These are phyloP conservation scores for Trametes pubescens DNA, from an alignment of 1,284 basidiomycete species.

Conservation along the genomic window DNA sequence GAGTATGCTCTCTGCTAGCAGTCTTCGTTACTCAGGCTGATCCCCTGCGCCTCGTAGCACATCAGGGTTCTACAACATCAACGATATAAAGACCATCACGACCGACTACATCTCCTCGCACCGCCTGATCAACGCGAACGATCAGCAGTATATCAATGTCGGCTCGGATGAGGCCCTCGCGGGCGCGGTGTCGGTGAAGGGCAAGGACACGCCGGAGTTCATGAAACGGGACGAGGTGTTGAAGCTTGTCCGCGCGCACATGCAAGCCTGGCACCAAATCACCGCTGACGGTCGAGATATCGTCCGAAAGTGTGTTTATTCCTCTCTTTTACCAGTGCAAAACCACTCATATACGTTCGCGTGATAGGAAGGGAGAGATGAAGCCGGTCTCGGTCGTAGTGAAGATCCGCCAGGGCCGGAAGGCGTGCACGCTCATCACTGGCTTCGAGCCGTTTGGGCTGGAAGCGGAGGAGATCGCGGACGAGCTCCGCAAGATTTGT, in stretches of 20 bases:
- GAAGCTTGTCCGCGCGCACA: slow-evolving; percentile 60
- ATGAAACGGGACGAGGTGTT: slow-evolving; percentile 76
- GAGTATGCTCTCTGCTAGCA: slow-evolving; percentile 50
- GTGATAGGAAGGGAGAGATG: slow-evolving; percentile 75
- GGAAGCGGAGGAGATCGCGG: slow-evolving; percentile 76
- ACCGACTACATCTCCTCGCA: slow-evolving; percentile 69
- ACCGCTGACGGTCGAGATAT: slow-evolving; percentile 57
- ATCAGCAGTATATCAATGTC: slow-evolving; percentile 78
- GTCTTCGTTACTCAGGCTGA: slow-evolving; percentile 8
- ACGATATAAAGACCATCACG: slow-evolving; percentile 64
- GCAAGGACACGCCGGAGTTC: slow-evolving; percentile 57
- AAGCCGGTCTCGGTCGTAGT: slow-evolving; percentile 72
- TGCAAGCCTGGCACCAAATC: slow-evolving; percentile 80
- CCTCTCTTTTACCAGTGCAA: not conserved
- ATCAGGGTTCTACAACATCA: slow-evolving; percentile 59
- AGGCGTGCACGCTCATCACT: slow-evolving; percentile 78
- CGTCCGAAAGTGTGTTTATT: slow-evolving; percentile 58
- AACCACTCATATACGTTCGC: slow-evolving; percentile 11
- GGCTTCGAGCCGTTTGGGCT: slow-evolving; percentile 82
- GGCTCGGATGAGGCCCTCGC: slow-evolving; percentile 57
- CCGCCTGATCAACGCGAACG: slow-evolving; percentile 69
- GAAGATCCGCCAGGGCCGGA: slow-evolving; percentile 80
- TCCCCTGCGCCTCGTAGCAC: slow-evolving; percentile 47
- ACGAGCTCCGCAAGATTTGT: slow-evolving; percentile 79
- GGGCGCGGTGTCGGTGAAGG: slow-evolving; percentile 58